These are phyloP conservation scores for Rhodofomes roseus DNA, from an alignment of 1,284 basidiomycete species.

Conservation along the genomic window DNA sequence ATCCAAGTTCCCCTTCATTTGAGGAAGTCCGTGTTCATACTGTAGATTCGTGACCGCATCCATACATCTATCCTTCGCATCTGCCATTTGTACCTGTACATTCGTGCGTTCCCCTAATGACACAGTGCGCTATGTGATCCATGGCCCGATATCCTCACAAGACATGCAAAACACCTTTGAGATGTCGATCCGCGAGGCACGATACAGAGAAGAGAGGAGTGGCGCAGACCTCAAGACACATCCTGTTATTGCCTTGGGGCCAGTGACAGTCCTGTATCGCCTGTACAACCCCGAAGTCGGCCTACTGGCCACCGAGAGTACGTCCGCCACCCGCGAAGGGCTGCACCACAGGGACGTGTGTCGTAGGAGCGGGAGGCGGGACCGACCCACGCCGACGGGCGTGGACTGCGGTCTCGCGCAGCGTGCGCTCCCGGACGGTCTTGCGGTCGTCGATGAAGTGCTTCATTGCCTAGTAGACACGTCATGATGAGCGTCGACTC, in stretches of 20 bases:
- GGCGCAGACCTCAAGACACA: not conserved
- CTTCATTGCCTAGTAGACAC: constrained; percentile 55
- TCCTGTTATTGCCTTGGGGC: not conserved
- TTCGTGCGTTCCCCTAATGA: not conserved
- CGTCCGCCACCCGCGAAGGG: not conserved
- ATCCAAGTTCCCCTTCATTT: constrained; percentile 33
- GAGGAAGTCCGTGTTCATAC: not conserved
- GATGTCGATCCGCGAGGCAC: not conserved
- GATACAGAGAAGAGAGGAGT: not conserved
- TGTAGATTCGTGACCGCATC: not conserved
- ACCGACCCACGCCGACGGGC: not conserved
- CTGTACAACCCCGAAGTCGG: not conserved
- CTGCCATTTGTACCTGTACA: not conserved
- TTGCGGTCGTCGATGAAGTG: constrained; percentile 74
- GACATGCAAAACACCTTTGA: not conserved
- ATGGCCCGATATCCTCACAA: too few relatives aligned
- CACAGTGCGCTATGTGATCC: not conserved
- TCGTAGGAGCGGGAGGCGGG: not conserved
- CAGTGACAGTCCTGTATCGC: not conserved
- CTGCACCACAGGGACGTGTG: not conserved
- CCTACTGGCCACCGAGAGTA: not conserved
- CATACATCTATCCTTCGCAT: not conserved
- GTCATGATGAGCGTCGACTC: not conserved
- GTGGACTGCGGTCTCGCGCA: constrained; percentile 30
- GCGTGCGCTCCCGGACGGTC: constrained; percentile 38